Evolutionary conservation across 2,329 filamentous ascomycete species (phyloP), one percentile per base, ranked within the genome.

Genomic region (Gremmenia infestans): DNA sequence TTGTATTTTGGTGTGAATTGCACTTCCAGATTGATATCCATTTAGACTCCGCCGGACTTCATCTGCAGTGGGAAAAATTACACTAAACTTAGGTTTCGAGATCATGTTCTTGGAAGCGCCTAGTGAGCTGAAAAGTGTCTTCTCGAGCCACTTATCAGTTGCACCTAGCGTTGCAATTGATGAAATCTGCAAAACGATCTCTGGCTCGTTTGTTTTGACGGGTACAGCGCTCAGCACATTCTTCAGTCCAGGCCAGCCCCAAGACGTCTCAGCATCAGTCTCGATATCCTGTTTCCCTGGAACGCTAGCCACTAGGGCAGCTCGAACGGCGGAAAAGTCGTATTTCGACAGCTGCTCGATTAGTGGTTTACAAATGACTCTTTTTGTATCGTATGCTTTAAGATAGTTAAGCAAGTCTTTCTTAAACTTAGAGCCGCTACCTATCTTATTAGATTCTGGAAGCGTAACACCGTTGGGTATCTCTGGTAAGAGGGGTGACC

Each of bases 1-100:
- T 62, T 89, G 81, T 2, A 85, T 82, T 67, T 91, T 94, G 65
- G 85, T 89, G 67, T 96, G 91, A 54, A 96, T 94, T 0, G 90
- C 93, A 1, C 72, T 80, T 0, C 91, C 91, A 0, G 89, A 89
- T 2, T 66, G 71, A 67, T 96, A 96, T 5, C 91, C 91, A 65
- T 91, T 87, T 0, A 96, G 70, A 0, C 87, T 92, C 42, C 75
- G 76, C 15, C 89, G 82, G 55, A 96, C 88, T 68, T 96, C 90
- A 52, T 88, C 80, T 0, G 87, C 76, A 0, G 90, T 93, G 0
- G 91, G 91, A 63, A 93, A 96, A 4, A 96, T 80, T 39, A 96
- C 78, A 50, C 84, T 87, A 72, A 88, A 86, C 4, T 72, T 75
- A 0, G 84, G 79, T 19, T 71, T 72, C 1, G 59, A 50, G 4